A percentile compares a stretch with the other conserved stretches of the same genome.
phyloP scores from a whole-genome alignment of 2,329 filamentous ascomycete genomes.

The Colletotrichum coccodes region DNA sequence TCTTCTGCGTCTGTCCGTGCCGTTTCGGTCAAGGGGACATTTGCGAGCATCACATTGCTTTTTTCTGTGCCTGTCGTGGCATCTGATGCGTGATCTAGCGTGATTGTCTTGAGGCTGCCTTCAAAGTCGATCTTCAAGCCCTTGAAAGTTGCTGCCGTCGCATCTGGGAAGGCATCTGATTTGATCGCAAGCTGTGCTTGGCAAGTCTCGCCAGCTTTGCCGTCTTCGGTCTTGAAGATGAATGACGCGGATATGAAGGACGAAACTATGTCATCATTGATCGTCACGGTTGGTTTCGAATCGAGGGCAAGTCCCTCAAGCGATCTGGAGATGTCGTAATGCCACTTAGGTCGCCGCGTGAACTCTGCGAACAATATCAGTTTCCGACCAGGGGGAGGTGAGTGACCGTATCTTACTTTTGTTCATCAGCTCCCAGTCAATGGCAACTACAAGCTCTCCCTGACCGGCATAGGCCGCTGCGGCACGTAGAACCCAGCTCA shows the following conservation, averaged over 20 bases:
- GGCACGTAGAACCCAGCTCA: conserved; percentile 69
- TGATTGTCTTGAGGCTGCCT: conserved; percentile 66
- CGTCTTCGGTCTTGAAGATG: conserved; percentile 66
- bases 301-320: conserved; percentile 59
- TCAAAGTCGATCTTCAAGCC: conserved; percentile 65
- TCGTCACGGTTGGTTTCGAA: conserved; percentile 58
- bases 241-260: conserved; percentile 67
- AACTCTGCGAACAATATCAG: conserved; percentile 53
- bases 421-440: conserved; percentile 74
- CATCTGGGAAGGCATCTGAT: conserved; percentile 64
- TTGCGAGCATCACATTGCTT: conserved; percentile 37
- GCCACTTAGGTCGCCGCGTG: conserved; percentile 64
- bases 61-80: conserved; percentile 22
- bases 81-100: conserved; percentile 55
- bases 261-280: conserved; percentile 61
- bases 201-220: conserved; percentile 69
- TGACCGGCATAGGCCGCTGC: conserved; percentile 64
- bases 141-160: conserved; percentile 61
- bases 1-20: background rate
- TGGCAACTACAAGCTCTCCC: conserved; percentile 66
- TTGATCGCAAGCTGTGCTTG: conserved; percentile 67
- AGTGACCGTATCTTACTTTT: conserved; percentile 55
- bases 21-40: conserved; percentile 40
- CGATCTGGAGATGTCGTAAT: conserved; percentile 68
- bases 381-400: background rate